These are phyloP conservation scores for Cyberlindnera samutprakarnensis DNA, from an alignment of 805 yeast species.

Conservation along the genomic window DNA sequence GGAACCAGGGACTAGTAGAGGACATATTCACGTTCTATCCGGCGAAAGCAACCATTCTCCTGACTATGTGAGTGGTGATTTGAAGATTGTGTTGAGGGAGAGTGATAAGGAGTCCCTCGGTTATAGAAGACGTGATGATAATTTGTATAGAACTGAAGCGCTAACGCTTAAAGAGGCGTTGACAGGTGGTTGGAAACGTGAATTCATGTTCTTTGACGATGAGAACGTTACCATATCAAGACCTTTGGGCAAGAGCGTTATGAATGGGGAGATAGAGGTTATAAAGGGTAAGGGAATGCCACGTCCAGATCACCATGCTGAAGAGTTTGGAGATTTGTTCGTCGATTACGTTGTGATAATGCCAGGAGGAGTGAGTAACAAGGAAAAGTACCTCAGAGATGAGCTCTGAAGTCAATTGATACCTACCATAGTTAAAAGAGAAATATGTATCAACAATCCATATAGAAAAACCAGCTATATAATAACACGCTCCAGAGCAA, in stretches of 20 bases:
- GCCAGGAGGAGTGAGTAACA: constrained; percentile 30
- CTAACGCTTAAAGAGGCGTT: constrained; percentile 65
- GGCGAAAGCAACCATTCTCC: constrained; percentile 87
- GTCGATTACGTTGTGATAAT: constrained; percentile 40
- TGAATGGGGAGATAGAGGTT: constrained; percentile 65
- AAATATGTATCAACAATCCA: background rate
- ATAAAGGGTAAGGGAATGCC: constrained; percentile 88
- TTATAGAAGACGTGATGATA: constrained; percentile 68
- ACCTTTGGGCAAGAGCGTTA: constrained; percentile 40
- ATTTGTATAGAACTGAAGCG: constrained; percentile 76
- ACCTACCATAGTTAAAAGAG: background rate
- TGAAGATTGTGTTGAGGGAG: constrained; percentile 57
- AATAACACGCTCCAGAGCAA: no score
- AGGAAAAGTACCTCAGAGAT: constrained; percentile 13
- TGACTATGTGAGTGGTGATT: constrained; percentile 75
- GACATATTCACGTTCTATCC: constrained; percentile 45
- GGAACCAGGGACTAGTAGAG: constrained; percentile 63
- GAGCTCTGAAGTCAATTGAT: constrained; percentile 14
- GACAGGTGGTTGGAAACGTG: constrained; percentile 74
- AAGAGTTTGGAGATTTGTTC: constrained; percentile 46
- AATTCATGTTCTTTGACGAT: constrained; percentile 61
- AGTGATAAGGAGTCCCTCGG: constrained; percentile 57
- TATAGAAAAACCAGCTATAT: background rate
- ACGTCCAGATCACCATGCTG: constrained; percentile 31
- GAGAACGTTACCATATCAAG: constrained; percentile 38